Evolutionary conservation across 352 stramenopile genomes (phyloP).

Genomic region (Phytopythium montanum): DNA sequence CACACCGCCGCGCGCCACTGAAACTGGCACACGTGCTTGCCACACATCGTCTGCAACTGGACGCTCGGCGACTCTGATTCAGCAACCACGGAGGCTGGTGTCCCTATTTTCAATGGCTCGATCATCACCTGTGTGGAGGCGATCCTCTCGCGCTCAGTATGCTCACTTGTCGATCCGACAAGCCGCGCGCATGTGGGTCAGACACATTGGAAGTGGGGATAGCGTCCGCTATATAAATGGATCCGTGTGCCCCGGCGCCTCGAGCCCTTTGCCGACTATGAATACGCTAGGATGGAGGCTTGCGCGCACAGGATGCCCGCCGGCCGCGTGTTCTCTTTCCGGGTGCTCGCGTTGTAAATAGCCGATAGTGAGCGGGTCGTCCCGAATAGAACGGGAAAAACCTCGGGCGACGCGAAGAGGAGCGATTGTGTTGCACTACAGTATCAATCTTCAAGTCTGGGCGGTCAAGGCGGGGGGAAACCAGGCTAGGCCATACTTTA

Average conservation of each 20-base stretch:
- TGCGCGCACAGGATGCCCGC: too few species aligned
- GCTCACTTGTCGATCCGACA: neutral
- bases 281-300: neutral
- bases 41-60: conserved; percentile 20
- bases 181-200: neutral
- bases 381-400: conserved; percentile 5
- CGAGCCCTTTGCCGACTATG: neutral
- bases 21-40: conserved; percentile 30
- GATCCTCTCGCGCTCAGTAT: conserved; percentile 2
- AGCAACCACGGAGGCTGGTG: conserved; percentile 16
- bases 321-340: too few species aligned
- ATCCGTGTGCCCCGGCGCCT: too few species aligned
- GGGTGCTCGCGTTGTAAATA: conserved; percentile 10
- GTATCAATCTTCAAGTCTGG: conserved; percentile 12
- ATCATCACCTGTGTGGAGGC: neutral
- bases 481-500: conserved; percentile 1
- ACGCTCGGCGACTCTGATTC: conserved; percentile 23
- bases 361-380: neutral
- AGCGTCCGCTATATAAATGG: neutral
- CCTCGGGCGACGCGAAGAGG: conserved; percentile 1
- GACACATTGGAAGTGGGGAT: neutral
- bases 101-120: conserved; percentile 2
- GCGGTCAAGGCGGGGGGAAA: conserved; percentile 2
- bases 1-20: conserved; percentile 11
- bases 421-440: conserved; percentile 4